phyloP scores from a whole-genome alignment of 768 basidiomycete species.

The Tricholoma sp. region DNA sequence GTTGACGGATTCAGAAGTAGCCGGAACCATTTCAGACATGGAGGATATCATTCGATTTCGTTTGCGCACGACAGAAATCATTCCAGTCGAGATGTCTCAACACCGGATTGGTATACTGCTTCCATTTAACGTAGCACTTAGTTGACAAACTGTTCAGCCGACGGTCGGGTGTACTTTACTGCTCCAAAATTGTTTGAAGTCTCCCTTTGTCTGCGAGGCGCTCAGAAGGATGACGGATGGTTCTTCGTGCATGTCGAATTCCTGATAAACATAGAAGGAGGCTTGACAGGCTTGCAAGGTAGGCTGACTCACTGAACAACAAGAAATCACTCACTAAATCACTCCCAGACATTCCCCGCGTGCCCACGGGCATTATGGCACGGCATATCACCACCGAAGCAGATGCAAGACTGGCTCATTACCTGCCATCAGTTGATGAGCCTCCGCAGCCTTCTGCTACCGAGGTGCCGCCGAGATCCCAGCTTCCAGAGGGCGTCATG shows the following conservation, averaged over 20 bases:
- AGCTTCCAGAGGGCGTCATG: constrained; percentile 55
- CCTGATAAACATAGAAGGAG: constrained; percentile 66
- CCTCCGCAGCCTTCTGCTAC: constrained; percentile 32
- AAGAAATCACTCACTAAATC: background rate
- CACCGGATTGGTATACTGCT: constrained; percentile 53
- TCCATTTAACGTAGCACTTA: background rate
- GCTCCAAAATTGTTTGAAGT: constrained; percentile 70
- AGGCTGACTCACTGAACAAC: background rate
- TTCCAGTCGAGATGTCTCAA: constrained; percentile 77
- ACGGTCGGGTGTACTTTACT: constrained; percentile 76
- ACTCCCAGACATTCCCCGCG: constrained; percentile 63
- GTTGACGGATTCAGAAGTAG: constrained; percentile 61
- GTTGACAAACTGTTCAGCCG: constrained; percentile 34
- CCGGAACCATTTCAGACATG: constrained; percentile 61
- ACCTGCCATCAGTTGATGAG: constrained; percentile 44
- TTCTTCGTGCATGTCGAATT: constrained; percentile 80
- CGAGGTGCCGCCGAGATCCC: constrained; percentile 39
- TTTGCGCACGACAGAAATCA: constrained; percentile 69
- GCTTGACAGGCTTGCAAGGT: constrained; percentile 71
- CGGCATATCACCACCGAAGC: constrained; percentile 71
- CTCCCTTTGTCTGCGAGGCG: constrained; percentile 70
- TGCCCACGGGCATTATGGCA: constrained; percentile 57
- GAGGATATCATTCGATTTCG: constrained; percentile 78
- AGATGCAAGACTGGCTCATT: constrained; percentile 59
- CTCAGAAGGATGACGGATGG: constrained; percentile 70